These are phyloP conservation scores for Dactylellina haptotyla DNA, from an alignment of 2,329 filamentous ascomycete species.

Conservation along the genomic window DNA sequence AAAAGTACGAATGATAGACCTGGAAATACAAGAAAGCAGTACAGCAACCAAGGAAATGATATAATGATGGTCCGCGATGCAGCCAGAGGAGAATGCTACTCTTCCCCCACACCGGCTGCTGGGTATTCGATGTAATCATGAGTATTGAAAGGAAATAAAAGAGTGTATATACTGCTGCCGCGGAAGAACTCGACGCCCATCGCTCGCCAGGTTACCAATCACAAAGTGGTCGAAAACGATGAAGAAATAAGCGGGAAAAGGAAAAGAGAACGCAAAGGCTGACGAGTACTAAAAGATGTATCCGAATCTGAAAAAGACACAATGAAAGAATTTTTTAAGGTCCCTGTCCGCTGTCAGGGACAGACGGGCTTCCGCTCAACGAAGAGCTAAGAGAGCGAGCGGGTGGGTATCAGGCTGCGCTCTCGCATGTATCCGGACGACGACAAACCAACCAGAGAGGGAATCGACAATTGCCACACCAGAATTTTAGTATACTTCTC, in stretches of 20 bases:
- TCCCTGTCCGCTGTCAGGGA: conserved; percentile 6
- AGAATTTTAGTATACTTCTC: conserved; percentile 23
- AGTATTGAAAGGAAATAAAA: conserved; percentile 31
- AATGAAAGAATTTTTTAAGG: conserved; percentile 27
- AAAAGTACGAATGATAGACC: too few relatives aligned
- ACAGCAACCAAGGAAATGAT: too few relatives aligned
- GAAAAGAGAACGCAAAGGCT: conserved; percentile 24
- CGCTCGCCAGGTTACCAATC: conserved; percentile 45
- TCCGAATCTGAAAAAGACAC: conserved; percentile 30
- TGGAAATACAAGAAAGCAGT: too few relatives aligned
- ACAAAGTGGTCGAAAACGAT: conserved; percentile 10
- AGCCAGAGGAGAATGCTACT: conserved; percentile 26
- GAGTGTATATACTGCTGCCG: conserved; percentile 55
- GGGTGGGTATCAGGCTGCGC: background rate
- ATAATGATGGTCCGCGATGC: conserved; percentile 37
- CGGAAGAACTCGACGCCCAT: conserved; percentile 56
- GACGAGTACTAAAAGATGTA: conserved; percentile 14
- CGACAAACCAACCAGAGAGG: conserved; percentile 13
- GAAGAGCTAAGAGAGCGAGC: conserved; percentile 43
- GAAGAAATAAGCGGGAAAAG: conserved; percentile 14
- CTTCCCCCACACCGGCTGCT: conserved; percentile 40
- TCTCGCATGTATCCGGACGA: conserved; percentile 23
- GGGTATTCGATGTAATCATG: conserved; percentile 52
- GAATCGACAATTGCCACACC: conserved; percentile 52
- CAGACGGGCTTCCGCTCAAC: conserved; percentile 18